phyloP scores from a whole-genome alignment of 768 basidiomycete species.

The Clathrus columnatus region DNA sequence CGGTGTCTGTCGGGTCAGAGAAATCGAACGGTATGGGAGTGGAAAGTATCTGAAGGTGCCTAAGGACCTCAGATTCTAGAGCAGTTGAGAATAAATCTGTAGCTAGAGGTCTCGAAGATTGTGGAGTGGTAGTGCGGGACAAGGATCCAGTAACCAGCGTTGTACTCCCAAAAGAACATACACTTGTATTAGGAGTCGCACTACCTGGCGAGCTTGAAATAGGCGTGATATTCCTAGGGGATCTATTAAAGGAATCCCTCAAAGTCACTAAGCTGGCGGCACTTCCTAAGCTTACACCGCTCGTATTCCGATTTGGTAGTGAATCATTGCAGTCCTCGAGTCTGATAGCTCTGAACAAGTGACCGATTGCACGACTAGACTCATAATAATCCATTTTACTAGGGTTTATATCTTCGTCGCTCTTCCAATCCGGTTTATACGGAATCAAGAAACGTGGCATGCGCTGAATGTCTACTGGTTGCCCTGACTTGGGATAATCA shows the following conservation, averaged over 20 bases:
- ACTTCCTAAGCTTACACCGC: slow-evolving; percentile 15
- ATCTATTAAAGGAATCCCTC: too few species aligned
- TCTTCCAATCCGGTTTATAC: slow-evolving; percentile 76
- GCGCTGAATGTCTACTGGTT: slow-evolving; percentile 44
- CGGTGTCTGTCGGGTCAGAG: background rate
- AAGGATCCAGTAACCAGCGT: too few species aligned
- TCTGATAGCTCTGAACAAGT: slow-evolving; percentile 55
- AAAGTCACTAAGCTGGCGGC: background rate
- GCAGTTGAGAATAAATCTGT: background rate
- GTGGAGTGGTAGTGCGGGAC: too few species aligned
- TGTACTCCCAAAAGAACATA: too few species aligned
- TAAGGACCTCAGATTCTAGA: background rate
- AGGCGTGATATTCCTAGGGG: background rate
- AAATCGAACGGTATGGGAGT: background rate
- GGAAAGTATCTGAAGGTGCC: background rate
- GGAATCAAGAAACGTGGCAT: slow-evolving; percentile 51
- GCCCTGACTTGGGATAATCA: slow-evolving; percentile 74
- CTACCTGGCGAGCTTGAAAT: background rate
- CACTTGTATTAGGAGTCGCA: background rate
- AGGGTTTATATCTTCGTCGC: slow-evolving; percentile 42
- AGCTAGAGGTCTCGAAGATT: background rate
- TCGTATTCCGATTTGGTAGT: too few species aligned
- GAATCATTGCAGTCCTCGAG: too few species aligned
- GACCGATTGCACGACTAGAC: slow-evolving; percentile 62
- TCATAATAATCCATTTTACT: slow-evolving; percentile 60